Base-by-base conservation (phyloP, 208 protist species). In the Acanthamoeba culbertsoni region DNA sequence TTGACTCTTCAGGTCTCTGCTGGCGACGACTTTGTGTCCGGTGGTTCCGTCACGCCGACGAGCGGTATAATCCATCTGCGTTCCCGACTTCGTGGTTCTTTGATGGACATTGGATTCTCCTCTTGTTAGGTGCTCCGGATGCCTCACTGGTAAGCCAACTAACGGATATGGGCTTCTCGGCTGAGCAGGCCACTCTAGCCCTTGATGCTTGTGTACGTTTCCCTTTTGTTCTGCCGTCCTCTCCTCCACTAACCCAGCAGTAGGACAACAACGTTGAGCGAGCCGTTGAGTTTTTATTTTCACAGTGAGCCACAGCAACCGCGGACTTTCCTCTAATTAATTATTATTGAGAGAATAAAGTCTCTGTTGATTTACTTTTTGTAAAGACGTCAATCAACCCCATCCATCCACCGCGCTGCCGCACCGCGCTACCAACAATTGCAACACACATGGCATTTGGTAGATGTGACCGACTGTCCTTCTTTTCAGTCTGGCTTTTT, bases 121-220 rank as follows among this genome's bases (percentile, higher is more conserved):
- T n/a, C n/a, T n/a, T n/a, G n/a, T n/a, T n/a, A 1, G 68, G 18
- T 8, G 37, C 0, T 42, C 8, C 2, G 0, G 79, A 88, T 37
- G 79, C 79, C 10, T 37, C 53, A 31, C 51, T 65, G 42, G 71
- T 79, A 16, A 31, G 37, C 8, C 79, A 88, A 31, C 79, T 88
- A 0, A 88, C 45, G 18, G 79, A 88, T 31, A 88, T 88, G 79
- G 79, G 79, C 79, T 88, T 88, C 53, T 43, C 79, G 18, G 31
- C 45, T 3, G 79, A 88, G 3, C 79, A 88, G 53, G 79, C 79
- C 43, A 65, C 33, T 16, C 14, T 43, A 33, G 79, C 79, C 51
- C 79, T 88, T 31, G 45, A 57, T 23, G 71, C 40, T 53, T 79
- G 71, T 42, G 71, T 79, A 79, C 40, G 71, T 48, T 16, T 26